Percentiles rank a stretch among this genome's conserved stretches.
These are phyloP conservation scores for Clarireedia monteithiana DNA, from an alignment of 2,329 filamentous ascomycete species.

Conservation along the genomic window DNA sequence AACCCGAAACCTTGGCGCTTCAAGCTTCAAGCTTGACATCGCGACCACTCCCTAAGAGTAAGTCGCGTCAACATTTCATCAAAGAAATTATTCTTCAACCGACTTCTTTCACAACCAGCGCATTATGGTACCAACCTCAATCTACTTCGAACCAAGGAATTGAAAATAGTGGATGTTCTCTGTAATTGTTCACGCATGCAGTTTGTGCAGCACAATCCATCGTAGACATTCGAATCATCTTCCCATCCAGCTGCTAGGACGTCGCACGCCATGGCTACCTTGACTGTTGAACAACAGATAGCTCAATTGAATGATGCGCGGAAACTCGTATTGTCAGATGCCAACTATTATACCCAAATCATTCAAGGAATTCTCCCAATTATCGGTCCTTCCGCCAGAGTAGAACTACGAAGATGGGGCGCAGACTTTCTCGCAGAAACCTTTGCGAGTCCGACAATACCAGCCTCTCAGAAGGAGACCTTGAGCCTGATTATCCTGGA, in stretches of 20 bases:
- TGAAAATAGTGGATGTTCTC: constrained; percentile 2
- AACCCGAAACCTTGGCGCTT: background rate
- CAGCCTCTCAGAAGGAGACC: constrained; percentile 70
- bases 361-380: constrained; percentile 90
- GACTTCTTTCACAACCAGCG: constrained; percentile 2
- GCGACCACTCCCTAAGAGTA: background rate
- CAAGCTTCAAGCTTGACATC: background rate
- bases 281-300: constrained; percentile 67
- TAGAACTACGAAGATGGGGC: constrained; percentile 91
- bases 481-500: constrained; percentile 71
- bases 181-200: constrained; percentile 16
- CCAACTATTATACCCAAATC: constrained; percentile 84
- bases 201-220: constrained; percentile 13
- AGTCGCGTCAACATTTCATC: constrained; percentile 4
- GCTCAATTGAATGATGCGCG: constrained; percentile 85
- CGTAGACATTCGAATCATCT: constrained; percentile 19
- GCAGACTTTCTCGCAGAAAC: constrained; percentile 93
- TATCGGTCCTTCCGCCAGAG: constrained; percentile 62
- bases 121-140: constrained; percentile 1
- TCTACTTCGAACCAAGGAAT: background rate
- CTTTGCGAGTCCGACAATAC: constrained; percentile 83
- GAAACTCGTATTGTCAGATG: constrained; percentile 78
- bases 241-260: constrained; percentile 5
- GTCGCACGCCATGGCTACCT: constrained; percentile 39
- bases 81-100: constrained; percentile 1